Base-by-base conservation (phyloP, 371 early-diverging fungal genomes). In the Mucor circinelloides region DNA sequence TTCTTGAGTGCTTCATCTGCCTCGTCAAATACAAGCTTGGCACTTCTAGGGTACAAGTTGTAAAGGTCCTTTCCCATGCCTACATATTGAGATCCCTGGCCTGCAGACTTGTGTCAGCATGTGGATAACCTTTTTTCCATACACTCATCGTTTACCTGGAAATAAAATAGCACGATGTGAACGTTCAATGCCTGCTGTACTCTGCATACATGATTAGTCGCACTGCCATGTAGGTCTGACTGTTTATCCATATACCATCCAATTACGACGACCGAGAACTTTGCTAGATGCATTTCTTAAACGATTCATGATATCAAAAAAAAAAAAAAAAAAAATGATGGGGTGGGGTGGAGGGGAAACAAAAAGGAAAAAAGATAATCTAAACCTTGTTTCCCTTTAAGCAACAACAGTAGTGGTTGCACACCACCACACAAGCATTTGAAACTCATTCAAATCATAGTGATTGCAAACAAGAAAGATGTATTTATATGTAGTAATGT, bases 51-150 rank as follows among this genome's bases (percentile, higher is more conserved):
- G 64, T 87, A 97, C 28, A 82, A 78, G 25, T 89, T 83, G 60
- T 91, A 94, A n/a, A 98, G 79, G 77, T 97, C 97, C 71, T 86
- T 85, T 19, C 95, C 96, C 98, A 98, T 98, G 55, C 97, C 96
- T 48, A 94, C 87, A 75, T 84, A 91, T 77, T 95, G 95, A 8
- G 94, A 91, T 27, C 95, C 95, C 71, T 94, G 95, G 19, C 95
- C 95, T 81, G 32, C n/a, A 10, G 64, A 13, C 10, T 12, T 6
- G 23, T 48, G 38, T 21, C 1, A 58, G 21, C 58, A 25, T 38
- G 25, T 27, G 63, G 13, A 55, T 17, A 28, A 25, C 44, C 6
- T 17, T 25, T 17, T 15, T 13, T 55, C 40, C 6, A 52, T 8
- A 31, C 9, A 6, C 27, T 9, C 34, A 36, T 5, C 23, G 23